A percentile compares a stretch with the other conserved stretches of the same genome.
phyloP scores from a whole-genome alignment of 129 eudicot species.

The Ambrosia trifida region DNA sequence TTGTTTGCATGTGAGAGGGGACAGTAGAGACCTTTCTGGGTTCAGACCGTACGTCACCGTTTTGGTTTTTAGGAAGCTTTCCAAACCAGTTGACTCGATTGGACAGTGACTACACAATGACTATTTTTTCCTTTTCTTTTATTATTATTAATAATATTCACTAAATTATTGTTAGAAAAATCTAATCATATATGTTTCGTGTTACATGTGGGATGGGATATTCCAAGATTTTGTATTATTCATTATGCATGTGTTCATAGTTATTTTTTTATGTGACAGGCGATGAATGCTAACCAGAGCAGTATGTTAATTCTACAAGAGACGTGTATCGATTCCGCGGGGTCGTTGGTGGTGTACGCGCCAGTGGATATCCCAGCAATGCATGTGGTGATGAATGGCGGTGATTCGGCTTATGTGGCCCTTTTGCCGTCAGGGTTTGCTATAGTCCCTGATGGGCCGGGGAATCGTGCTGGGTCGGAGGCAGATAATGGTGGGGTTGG shows the following conservation, averaged over 20 bases:
- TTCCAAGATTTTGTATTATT: neutral
- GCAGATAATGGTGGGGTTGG: slow-evolving; percentile 31
- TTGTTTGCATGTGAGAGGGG: slow-evolving; percentile 50
- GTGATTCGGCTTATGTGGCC: slow-evolving; percentile 96
- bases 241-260: neutral
- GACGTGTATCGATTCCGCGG: slow-evolving; percentile 88
- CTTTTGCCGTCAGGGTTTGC: slow-evolving; percentile 95
- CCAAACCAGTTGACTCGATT: slow-evolving; percentile 47
- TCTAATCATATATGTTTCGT: neutral
- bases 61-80: slow-evolving; percentile 41
- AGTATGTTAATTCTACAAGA: slow-evolving; percentile 97
- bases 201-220: too few relatives aligned
- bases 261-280: slow-evolving; percentile 39
- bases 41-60: slow-evolving; percentile 53
- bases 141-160: neutral
- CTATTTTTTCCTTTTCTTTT: slow-evolving; percentile 14
- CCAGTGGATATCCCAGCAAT: slow-evolving; percentile 98
- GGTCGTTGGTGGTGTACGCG: slow-evolving; percentile 91
- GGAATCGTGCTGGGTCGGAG: slow-evolving; percentile 44
- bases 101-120: slow-evolving; percentile 42
- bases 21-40: slow-evolving; percentile 47
- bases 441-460: slow-evolving; percentile 83
- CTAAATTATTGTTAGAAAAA: slow-evolving; percentile 13
- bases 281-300: slow-evolving; percentile 77
- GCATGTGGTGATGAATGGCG: slow-evolving; percentile 98